phyloP scores from a whole-genome alignment of 306 rosid genomes.

The Quercus parvula region DNA sequence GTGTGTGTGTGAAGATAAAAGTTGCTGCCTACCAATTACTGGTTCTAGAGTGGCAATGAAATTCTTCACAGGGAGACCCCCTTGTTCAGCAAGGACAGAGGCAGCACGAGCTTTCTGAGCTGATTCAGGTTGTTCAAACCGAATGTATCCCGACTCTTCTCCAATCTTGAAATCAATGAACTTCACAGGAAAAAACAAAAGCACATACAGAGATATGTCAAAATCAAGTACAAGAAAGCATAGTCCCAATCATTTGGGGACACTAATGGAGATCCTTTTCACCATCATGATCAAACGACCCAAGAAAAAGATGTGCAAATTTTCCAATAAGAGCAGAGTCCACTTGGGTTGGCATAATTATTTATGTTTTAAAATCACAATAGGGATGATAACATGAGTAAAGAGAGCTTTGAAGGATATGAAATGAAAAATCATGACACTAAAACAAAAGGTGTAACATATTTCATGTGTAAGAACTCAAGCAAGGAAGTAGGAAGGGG shows the following conservation, averaged over 20 bases:
- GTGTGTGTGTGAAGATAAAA: neutral
- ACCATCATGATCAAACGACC: neutral
- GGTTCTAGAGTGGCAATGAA: constrained; percentile 71
- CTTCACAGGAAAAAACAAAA: constrained; percentile 31
- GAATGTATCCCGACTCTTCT: constrained; percentile 72
- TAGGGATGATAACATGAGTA: neutral
- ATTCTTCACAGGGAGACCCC: constrained; percentile 75
- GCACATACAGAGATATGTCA: constrained; percentile 4
- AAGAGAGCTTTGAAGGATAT: neutral
- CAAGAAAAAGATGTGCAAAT: neutral
- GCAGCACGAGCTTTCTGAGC: constrained; percentile 91
- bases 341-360: neutral
- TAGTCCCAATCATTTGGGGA: neutral
- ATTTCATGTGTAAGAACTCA: neutral
- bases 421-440: neutral
- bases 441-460: constrained; percentile 1
- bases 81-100: constrained; percentile 67
- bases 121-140: constrained; percentile 79
- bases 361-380: neutral
- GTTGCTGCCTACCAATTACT: constrained; percentile 54
- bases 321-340: neutral
- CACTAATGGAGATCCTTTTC: neutral
- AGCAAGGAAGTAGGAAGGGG: constrained; percentile 1
- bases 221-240: constrained; percentile 11
- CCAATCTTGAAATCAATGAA: constrained; percentile 84